phyloP scores from a whole-genome alignment of 768 basidiomycete genomes.

The Tubosaeta sp. region DNA sequence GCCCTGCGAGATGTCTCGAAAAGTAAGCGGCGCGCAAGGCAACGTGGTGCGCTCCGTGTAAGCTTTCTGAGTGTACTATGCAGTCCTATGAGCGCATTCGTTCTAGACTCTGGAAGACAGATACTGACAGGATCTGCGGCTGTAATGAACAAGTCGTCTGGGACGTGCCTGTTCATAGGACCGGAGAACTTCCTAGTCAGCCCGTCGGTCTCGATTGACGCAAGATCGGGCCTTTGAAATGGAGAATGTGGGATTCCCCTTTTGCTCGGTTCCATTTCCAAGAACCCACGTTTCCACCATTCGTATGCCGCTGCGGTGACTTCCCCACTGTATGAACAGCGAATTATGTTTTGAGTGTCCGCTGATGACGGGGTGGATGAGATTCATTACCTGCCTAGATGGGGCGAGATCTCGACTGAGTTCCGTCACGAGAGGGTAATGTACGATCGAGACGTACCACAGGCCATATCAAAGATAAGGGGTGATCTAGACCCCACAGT shows the following conservation, averaged over 20 bases:
- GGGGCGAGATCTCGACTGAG: not conserved
- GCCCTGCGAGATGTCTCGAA: conserved; percentile 59
- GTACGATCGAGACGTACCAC: conserved; percentile 16
- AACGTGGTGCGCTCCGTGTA: conserved; percentile 52
- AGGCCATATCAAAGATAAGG: conserved; percentile 28
- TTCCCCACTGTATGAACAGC: conserved; percentile 48
- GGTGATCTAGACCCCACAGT: conserved; percentile 12
- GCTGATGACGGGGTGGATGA: conserved; percentile 22
- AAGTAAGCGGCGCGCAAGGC: conserved; percentile 55
- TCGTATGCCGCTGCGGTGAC: conserved; percentile 55
- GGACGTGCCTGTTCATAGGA: conserved; percentile 1
- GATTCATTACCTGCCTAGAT: conserved; percentile 21
- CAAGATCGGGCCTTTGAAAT: not conserved
- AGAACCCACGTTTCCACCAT: conserved; percentile 49
- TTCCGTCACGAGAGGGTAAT: not conserved
- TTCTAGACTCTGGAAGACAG: not conserved
- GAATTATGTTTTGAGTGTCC: not conserved
- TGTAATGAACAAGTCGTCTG: conserved; percentile 15
- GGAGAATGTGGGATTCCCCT: not conserved
- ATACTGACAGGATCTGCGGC: conserved; percentile 27
- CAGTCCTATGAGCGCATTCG: conserved; percentile 9
- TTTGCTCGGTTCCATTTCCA: conserved; percentile 20
- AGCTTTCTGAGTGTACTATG: conserved; percentile 57
- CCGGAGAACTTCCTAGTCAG: not conserved
- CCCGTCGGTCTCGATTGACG: not conserved